These are phyloP conservation scores for Jimgerdemannia flammicorona DNA, from an alignment of 192 early-diverging fungal species.

Conservation along the genomic window DNA sequence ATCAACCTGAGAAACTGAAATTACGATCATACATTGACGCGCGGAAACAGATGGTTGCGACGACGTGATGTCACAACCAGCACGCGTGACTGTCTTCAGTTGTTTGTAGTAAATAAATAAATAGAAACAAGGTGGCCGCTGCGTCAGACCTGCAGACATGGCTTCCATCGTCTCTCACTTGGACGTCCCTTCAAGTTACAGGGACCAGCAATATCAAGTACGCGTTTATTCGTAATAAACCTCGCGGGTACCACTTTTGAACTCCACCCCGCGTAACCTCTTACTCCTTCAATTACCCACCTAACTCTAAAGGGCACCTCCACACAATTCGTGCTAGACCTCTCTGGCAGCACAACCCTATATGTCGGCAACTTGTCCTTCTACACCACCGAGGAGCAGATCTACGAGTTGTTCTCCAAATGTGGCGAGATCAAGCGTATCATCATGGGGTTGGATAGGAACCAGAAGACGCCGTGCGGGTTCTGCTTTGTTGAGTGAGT, in stretches of 20 bases:
- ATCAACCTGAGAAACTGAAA: conserved; percentile 60
- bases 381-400: conserved; percentile 98
- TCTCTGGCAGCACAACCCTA: conserved; percentile 69
- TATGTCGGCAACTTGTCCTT: conserved; percentile 98
- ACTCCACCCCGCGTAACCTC: too few relatives aligned
- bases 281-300: too few relatives aligned
- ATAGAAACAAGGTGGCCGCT: too few relatives aligned
- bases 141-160: conserved; percentile 25
- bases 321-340: conserved; percentile 44
- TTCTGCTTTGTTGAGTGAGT: conserved; percentile 99
- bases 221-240: background rate
- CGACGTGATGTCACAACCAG: too few relatives aligned
- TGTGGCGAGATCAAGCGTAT: conserved; percentile 97
- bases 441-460: conserved; percentile 97
- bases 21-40: conserved; percentile 4
- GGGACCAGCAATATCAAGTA: conserved; percentile 78
- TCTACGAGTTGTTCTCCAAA: conserved; percentile 94
- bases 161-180: conserved; percentile 63
- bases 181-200: conserved; percentile 80
- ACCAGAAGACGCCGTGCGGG: conserved; percentile 93
- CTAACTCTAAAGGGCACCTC: conserved; percentile 48
- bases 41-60: too few relatives aligned
- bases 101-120: too few relatives aligned
- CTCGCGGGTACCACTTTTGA: too few relatives aligned
- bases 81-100: too few relatives aligned